Evolutionary conservation across 441 rosid genomes (phyloP), one percentile per base, ranked within the genome.

Genomic region (Pelargonium fulgidum): DNA sequence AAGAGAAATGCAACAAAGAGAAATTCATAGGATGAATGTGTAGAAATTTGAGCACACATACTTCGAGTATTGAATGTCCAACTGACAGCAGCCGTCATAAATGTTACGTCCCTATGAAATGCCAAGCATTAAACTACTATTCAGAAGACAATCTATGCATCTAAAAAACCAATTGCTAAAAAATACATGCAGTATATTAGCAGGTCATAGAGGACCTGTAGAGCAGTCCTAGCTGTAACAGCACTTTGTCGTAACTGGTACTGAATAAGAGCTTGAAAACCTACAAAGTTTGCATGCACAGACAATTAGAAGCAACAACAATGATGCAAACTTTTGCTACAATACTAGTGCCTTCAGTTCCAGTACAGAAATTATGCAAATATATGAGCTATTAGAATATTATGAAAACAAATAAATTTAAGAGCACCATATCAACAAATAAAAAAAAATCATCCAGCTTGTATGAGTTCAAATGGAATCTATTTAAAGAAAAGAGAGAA

Each of bases 31-130:
- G 4, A 68, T 14, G 36, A 26, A 73, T 68, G 63, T 19, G 29
- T 33, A 19, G 44, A 47, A 12, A 48, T 48, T 48, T 14, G 16
- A 48, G 56, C 47, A 59, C 54, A 45, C 20, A 14, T 86, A 94
- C 99, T 92, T 94, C 52, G 99, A 94, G 80, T 80, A 94, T 75
- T 94, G 99, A 81, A 94, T 92, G 80, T 94, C 99, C 83, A 94
- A 84, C 84, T 94, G 98, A 75, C 98, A 94, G 83, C 99, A 92
- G 29, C 99, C 96, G 69, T 94, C 99, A 75, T 94, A 94, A 67
- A 94, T 94, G 79, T 94, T 94, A 45, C 98, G 97, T 41, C 97
- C 99, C 99, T 92, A 73, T 44, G 69, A 72, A 73, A 70, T 39
- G 58, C 24, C 58, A 77, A 56, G 65, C 0, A 26, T 66, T 62